Conservation (phyloP, 805 yeast genomes). For the Komagataella ulmi region DNA sequence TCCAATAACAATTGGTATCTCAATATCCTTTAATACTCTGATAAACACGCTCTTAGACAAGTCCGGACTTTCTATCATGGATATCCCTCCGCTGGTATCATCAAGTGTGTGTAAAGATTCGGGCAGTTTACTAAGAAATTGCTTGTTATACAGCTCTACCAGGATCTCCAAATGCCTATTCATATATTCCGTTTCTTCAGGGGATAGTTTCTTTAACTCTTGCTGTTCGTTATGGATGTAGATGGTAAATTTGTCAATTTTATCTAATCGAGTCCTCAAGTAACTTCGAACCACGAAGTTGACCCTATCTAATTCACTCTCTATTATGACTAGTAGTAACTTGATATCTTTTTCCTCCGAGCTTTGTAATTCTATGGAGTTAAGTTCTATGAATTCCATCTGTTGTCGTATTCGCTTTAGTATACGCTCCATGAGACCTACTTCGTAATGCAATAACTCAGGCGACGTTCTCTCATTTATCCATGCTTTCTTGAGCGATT, state of each 20-base stretch:
- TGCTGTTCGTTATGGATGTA: conserved; percentile 35
- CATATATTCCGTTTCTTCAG: conserved; percentile 54
- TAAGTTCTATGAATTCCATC: conserved; percentile 63
- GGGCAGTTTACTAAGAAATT: conserved; percentile 60
- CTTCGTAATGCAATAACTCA: conserved; percentile 68
- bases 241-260: conserved; percentile 59
- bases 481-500: conserved; percentile 52
- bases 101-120: conserved; percentile 57
- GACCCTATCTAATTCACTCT: conserved; percentile 81
- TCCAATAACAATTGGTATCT: conserved; percentile 27
- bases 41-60: conserved; percentile 68
- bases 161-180: conserved; percentile 53
- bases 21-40: conserved; percentile 27
- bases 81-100: conserved; percentile 51
- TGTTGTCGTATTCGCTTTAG: conserved; percentile 50
- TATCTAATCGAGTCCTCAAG: conserved; percentile 61
- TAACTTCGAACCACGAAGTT: conserved; percentile 74
- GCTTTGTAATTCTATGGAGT: conserved; percentile 64
- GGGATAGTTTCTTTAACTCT: conserved; percentile 30
- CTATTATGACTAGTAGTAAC: conserved; percentile 70
- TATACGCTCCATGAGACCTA: conserved; percentile 41
- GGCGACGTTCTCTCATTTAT: conserved; percentile 78
- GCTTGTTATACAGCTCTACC: conserved; percentile 48
- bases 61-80: conserved; percentile 76
- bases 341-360: conserved; percentile 49